A percentile compares a stretch with the other conserved stretches of the same genome.
These are phyloP conservation scores for Carallia brachiata DNA, from an alignment of 345 rosid genomes.

Conservation along the genomic window DNA sequence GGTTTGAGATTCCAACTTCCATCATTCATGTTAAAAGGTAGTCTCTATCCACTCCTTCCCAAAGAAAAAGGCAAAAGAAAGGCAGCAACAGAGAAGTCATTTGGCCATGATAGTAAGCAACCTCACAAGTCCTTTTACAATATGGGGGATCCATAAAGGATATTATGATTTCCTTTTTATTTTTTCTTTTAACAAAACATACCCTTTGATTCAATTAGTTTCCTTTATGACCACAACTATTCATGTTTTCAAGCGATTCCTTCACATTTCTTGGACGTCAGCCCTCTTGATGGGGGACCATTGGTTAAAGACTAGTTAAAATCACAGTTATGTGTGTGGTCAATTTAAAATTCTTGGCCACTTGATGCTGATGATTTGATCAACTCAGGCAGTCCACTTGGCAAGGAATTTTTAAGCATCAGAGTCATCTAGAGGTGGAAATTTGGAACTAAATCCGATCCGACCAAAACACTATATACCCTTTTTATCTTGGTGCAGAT, in stretches of 20 bases:
- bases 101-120: constrained; percentile 27
- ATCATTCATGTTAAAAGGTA: constrained; percentile 12
- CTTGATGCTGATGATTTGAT: constrained; percentile 17
- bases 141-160: constrained; percentile 22
- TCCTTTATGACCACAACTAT: constrained; percentile 12
- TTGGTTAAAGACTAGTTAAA: not conserved
- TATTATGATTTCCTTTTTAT: constrained; percentile 32
- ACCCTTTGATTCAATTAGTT: constrained; percentile 7
- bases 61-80: not conserved
- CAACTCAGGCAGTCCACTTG: constrained; percentile 27
- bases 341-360: constrained; percentile 2
- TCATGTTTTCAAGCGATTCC: not conserved
- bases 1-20: constrained; percentile 35
- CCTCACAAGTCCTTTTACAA: constrained; percentile 9
- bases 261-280: not conserved
- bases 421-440: too few species aligned
- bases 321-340: too few species aligned
- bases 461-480: too few species aligned
- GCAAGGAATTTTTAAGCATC: not conserved
- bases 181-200: not conserved
- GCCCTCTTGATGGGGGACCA: constrained; percentile 3
- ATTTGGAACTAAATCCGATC: too few species aligned
- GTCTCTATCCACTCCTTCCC: not conserved
- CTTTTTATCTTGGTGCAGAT: too few species aligned
- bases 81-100: constrained; percentile 10